These are phyloP conservation scores for Zymoseptoria passerinii DNA, from an alignment of 2,329 filamentous ascomycete genomes.

Conservation along the genomic window DNA sequence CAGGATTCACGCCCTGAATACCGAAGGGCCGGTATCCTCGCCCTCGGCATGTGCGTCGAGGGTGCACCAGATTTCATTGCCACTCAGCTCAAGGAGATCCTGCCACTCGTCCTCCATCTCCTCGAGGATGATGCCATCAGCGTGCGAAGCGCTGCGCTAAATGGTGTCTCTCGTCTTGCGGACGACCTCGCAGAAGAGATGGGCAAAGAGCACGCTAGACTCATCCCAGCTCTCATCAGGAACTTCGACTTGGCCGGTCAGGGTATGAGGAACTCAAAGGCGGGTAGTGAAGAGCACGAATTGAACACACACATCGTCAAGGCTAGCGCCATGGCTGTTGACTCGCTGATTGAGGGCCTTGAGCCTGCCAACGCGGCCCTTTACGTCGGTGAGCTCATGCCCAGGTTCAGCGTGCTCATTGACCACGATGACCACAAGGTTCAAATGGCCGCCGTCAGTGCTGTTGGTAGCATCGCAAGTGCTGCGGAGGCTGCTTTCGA, in stretches of 20 bases:
- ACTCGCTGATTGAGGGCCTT: constrained; percentile 80
- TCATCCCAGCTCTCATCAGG: constrained; percentile 77
- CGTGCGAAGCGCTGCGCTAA: constrained; percentile 79
- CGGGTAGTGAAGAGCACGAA: constrained; percentile 47
- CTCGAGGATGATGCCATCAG: constrained; percentile 75
- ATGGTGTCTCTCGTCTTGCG: constrained; percentile 79
- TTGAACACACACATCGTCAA: constrained; percentile 80
- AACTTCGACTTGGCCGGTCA: constrained; percentile 77
- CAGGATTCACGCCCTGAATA: constrained; percentile 64
- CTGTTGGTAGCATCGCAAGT: constrained; percentile 81
- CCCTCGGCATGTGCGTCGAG: constrained; percentile 89
- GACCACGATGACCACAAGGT: constrained; percentile 78
- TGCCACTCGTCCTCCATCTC: constrained; percentile 75
- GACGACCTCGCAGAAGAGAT: constrained; percentile 92
- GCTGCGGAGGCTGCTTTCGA: constrained; percentile 75
- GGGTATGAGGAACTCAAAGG: constrained; percentile 48
- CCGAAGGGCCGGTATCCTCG: constrained; percentile 82
- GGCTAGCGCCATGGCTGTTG: constrained; percentile 80
- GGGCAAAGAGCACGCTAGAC: constrained; percentile 70
- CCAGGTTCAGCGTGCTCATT: constrained; percentile 75
- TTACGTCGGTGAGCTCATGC: constrained; percentile 76
- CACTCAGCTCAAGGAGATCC: constrained; percentile 77
- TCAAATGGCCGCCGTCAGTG: constrained; percentile 81
- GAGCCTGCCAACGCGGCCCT: constrained; percentile 71
- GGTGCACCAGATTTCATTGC: constrained; percentile 96